Evolutionary conservation across 2,329 filamentous ascomycete genomes (phyloP), one percentile per base, ranked within the genome.

Genomic region (Plenodomus tracheiphilus): DNA sequence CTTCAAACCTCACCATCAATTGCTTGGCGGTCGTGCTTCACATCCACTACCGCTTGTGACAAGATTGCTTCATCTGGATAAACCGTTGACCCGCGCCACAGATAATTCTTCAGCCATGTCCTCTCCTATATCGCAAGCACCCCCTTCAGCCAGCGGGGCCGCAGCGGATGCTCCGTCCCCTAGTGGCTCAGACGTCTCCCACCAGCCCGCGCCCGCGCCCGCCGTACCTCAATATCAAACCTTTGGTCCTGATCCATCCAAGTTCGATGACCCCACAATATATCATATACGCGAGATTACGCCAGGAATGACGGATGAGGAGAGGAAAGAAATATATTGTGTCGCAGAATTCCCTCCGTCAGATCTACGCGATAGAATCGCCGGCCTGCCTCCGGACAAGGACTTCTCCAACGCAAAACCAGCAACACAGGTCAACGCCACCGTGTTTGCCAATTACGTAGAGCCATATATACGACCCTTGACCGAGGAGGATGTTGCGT

Each of bases 331-430:
- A 59, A 93, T 97, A 43, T 95, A 90, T 71, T 91, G 90, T 7
- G 94, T 99, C 15, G 85, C 88, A 4, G 80, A 83, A 13, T 99
- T 94, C 68, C 94, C 94, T 0, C 81, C 81, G 43, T 87, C 83
- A 56, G 89, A 97, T 65, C 80, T 99, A 8, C 81, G 85, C 49
- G 87, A 97, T 66, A 79, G 94, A 59, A 95, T 96, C 56, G 88
- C 93, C 10, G 94, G 94, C 40, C 86, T 88, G 34, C 89, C 92
- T 1, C 93, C 94, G 1, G 92, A 97, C 72, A 91, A 90, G 70
- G 94, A 99, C 75, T 97, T 97, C 66, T 97, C 90, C 69, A 96
- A 85, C 68, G 88, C 91, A 28, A 99, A 97, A 70, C 91, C 93
- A 4, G 86, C 87, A 17, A 96, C 93, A 64, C 94, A 99, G 76